Conservation (phyloP, 176 grass and related monocot species). For the Aegilops tauschii region DNA sequence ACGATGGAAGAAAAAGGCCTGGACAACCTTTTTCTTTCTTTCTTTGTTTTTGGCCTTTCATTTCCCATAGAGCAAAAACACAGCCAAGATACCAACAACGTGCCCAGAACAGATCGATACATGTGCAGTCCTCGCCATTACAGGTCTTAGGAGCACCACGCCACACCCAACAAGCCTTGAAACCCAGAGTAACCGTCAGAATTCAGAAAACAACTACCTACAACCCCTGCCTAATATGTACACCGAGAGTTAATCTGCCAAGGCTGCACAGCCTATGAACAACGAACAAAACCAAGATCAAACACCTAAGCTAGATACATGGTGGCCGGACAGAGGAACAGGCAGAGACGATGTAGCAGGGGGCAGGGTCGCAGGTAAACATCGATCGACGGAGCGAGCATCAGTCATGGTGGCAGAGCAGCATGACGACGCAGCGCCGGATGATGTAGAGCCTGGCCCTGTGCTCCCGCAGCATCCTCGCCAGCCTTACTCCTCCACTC, state of each 20-base stretch:
- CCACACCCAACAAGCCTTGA: neutral
- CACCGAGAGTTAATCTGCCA: neutral
- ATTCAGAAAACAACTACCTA: neutral
- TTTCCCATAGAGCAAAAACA: constrained; percentile 12
- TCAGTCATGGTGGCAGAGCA: constrained; percentile 67
- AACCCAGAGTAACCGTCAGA: constrained; percentile 24
- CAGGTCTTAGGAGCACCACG: constrained; percentile 44
- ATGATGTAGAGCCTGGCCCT: constrained; percentile 54
- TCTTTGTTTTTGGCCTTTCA: neutral
- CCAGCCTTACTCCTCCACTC: neutral
- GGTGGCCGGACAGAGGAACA: neutral
- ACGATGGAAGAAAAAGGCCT: constrained; percentile 1
- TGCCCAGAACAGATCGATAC: constrained; percentile 16
- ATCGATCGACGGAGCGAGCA: neutral
- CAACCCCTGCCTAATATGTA: neutral
- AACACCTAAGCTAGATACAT: constrained; percentile 23
- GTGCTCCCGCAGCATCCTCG: constrained; percentile 43
- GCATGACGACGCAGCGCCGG: constrained; percentile 60
- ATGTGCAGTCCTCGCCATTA: constrained; percentile 43
- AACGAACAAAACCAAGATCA: constrained; percentile 12
- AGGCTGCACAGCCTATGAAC: constrained; percentile 12
- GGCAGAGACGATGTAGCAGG: neutral
- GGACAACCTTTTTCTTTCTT: neutral
- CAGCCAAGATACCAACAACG: neutral
- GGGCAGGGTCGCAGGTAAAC: neutral